Conservation (phyloP, 345 rosid species). For the Turritis glabra region DNA sequence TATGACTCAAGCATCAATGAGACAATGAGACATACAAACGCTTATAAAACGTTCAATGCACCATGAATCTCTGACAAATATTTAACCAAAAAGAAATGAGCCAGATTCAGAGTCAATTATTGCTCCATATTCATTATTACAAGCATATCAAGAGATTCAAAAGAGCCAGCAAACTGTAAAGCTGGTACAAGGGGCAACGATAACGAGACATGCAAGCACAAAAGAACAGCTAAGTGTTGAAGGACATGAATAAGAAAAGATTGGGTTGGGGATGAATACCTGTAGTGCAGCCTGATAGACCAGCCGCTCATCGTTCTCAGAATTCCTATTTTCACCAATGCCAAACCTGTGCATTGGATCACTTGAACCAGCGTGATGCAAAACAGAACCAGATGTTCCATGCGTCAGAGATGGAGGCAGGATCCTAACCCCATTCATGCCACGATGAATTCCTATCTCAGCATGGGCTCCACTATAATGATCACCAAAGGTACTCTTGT, state of each 20-base stretch:
- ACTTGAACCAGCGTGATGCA: conserved; percentile 52
- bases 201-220: not conserved
- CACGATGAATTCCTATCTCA: conserved; percentile 55
- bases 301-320: conserved; percentile 69
- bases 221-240: conserved; percentile 1
- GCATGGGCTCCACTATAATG: conserved; percentile 39
- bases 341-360: conserved; percentile 49
- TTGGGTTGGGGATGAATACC: conserved; percentile 50
- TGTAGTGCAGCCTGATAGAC: conserved; percentile 89
- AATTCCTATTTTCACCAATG: conserved; percentile 55
- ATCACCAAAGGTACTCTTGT: conserved; percentile 44
- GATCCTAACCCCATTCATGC: conserved; percentile 60
- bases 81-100: not conserved
- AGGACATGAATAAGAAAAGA: conserved; percentile 1
- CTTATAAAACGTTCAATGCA: not conserved
- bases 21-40: not conserved
- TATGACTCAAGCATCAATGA: conserved; percentile 14
- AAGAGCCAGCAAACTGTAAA: conserved; percentile 16
- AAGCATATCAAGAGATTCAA: conserved; percentile 2
- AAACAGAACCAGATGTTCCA: conserved; percentile 45
- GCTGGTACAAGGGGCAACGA: not conserved
- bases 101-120: not conserved
- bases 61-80: conserved; percentile 3
- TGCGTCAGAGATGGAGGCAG: conserved; percentile 64
- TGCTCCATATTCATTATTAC: not conserved